Evolutionary conservation across 352 stramenopile species (phyloP).

Genomic region (Thalassiosira exigua): DNA sequence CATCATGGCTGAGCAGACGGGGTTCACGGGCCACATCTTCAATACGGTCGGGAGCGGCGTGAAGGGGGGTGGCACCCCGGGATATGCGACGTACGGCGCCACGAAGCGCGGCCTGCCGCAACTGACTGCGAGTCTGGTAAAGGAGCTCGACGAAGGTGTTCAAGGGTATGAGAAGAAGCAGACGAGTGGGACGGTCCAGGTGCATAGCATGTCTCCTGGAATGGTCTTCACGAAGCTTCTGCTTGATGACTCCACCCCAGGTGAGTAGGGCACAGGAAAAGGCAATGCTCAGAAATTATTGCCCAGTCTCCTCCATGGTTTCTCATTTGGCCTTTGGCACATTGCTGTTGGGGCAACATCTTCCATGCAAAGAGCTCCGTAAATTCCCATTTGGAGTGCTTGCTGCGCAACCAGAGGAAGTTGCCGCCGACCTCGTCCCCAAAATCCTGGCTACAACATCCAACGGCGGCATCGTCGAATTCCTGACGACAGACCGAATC

Average conservation of each 20-base stretch:
- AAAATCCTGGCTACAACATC: constrained; percentile 81
- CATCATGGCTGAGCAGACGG: constrained; percentile 82
- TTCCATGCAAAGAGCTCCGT: constrained; percentile 84
- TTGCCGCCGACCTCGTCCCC: constrained; percentile 84
- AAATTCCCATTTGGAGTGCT: constrained; percentile 87
- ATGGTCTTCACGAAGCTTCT: constrained; percentile 88
- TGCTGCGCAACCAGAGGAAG: constrained; percentile 84
- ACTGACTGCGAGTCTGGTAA: constrained; percentile 82
- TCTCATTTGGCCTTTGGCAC: too few relatives aligned
- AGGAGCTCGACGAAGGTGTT: constrained; percentile 84
- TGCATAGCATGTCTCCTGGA: constrained; percentile 84
- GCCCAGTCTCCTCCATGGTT: too few relatives aligned
- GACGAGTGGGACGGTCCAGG: constrained; percentile 77
- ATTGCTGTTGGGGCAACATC: too few relatives aligned
- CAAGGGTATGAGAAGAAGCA: constrained; percentile 84
- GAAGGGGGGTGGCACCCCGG: constrained; percentile 84
- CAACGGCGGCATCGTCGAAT: constrained; percentile 83
- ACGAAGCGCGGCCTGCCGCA: constrained; percentile 86
- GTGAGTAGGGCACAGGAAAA: constrained; percentile 83
- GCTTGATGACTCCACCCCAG: constrained; percentile 83
- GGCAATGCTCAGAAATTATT: constrained; percentile 84
- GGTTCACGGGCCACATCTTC: constrained; percentile 83
- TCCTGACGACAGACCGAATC: constrained; percentile 84
- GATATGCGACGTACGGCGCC: constrained; percentile 86
- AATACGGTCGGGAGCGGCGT: constrained; percentile 86